phyloP scores from a whole-genome alignment of 805 yeast species.

The Jamesozyma gamospora region DNA sequence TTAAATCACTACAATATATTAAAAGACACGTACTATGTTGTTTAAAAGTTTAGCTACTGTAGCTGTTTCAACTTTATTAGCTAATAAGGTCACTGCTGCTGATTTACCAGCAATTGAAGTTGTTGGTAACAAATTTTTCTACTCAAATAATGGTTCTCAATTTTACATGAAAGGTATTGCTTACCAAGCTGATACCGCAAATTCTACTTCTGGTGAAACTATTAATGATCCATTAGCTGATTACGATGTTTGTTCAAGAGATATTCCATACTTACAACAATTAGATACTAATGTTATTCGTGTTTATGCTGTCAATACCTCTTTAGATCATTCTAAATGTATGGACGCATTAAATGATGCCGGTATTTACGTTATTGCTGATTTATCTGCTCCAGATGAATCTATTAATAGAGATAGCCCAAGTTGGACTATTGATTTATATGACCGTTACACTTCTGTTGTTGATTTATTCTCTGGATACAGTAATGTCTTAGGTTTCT shows the following conservation, averaged over 20 bases:
- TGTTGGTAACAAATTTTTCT: constrained; percentile 70
- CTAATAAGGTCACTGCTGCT: constrained; percentile 27
- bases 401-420: constrained; percentile 58
- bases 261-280: constrained; percentile 56
- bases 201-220: constrained; percentile 34
- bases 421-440: constrained; percentile 52
- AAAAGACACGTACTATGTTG: no score
- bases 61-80: constrained; percentile 20
- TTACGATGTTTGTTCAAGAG: constrained; percentile 52
- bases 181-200: constrained; percentile 60
- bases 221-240: constrained; percentile 69
- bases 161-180: constrained; percentile 73
- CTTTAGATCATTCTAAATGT: constrained; percentile 57
- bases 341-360: constrained; percentile 58
- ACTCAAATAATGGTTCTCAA: constrained; percentile 67
- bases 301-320: constrained; percentile 64
- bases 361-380: constrained; percentile 74
- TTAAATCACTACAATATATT: no score
- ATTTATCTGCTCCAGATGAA: constrained; percentile 55
- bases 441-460: constrained; percentile 56
- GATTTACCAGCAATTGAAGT: constrained; percentile 58
- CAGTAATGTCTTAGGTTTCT: constrained; percentile 69
- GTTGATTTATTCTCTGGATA: constrained; percentile 61
- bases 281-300: constrained; percentile 61
- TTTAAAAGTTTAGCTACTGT: constrained; percentile 11